Percentiles rank a stretch among this genome's conserved stretches.
phyloP scores from a whole-genome alignment of 192 early-diverging fungal species.

The Linderina pennispora region DNA sequence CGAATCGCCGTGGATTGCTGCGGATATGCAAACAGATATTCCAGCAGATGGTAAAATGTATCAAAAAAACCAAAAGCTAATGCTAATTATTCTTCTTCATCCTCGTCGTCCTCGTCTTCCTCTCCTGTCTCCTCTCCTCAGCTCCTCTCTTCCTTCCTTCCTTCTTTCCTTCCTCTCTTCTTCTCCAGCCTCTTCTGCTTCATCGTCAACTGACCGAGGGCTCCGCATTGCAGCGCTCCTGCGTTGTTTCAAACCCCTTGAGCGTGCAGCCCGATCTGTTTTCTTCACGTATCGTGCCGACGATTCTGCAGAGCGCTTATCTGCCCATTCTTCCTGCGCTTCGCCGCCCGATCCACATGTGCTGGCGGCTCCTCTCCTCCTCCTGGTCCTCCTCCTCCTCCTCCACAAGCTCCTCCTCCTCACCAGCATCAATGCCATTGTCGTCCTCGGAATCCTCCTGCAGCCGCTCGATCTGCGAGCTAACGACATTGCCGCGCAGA shows the following conservation, averaged over 20 bases:
- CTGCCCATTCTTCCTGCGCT: no score
- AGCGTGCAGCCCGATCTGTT: no score
- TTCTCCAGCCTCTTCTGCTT: not conserved
- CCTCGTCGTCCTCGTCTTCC: not conserved
- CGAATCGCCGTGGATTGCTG: no score
- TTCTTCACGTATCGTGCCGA: no score
- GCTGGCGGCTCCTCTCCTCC: not conserved
- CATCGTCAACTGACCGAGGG: conserved; percentile 6
- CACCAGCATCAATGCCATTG: conserved; percentile 4
- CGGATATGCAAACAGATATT: no score
- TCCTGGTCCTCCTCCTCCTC: not conserved
- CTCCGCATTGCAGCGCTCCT: not conserved
- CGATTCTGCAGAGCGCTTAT: no score
- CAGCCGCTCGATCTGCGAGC: conserved; percentile 52
- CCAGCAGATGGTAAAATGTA: no score
- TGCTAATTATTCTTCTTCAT: not conserved
- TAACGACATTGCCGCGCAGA: conserved; percentile 59
- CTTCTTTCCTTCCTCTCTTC: not conserved
- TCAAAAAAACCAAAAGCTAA: no score
- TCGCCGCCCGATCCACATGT: not conserved
- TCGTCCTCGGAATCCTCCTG: conserved; percentile 10
- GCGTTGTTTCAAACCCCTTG: conserved; percentile 4
- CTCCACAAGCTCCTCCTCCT: conserved; percentile 1
- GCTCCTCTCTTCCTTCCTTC: not conserved
- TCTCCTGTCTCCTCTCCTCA: not conserved